Evolutionary conservation across 441 rosid species (phyloP), one percentile per base, ranked within the genome.

Genomic region (Mallotus japonicus): DNA sequence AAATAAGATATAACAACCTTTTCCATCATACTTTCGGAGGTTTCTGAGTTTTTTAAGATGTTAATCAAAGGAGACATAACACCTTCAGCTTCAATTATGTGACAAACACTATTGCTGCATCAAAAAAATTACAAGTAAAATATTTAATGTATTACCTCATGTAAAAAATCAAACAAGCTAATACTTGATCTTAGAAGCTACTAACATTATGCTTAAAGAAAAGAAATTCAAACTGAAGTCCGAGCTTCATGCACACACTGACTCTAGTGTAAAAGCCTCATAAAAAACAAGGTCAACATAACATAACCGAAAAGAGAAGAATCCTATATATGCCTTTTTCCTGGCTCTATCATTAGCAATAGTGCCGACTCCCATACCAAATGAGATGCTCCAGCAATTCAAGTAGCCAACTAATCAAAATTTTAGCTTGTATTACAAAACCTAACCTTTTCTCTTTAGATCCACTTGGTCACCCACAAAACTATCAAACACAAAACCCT

Each of bases 21-120:
- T 79, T 88, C 91, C 62, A 86, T 84, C 72, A 85, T 69, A 74
- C 70, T 78, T 60, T 67, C 80, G 50, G 91, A 80, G 60, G 78
- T 71, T 59, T 84, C 85, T 28, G 78, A 62, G 71, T 74, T 76
- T 83, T 88, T 91, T 72, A 93, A 79, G 71, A 78, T 81, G 75
- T 81, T 77, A 78, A 87, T 72, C 78, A 91, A 79, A 59, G 87
- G 85, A 73, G 57, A 50, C 14, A 89, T 68, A 67, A 82, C 87
- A 47, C 89, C 91, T 88, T 89, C 90, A 75, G 87, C 89, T 83
- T 91, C 93, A 77, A 91, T 88, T 67, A 76, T 80, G 69, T 78
- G 91, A 78, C 88, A 82, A 78, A 90, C 86, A 57, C 61, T 65
- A 77, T 84, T 79, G 84, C 98, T 93, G 91, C 81, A 83, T 47